Percentiles rank a stretch among this genome's conserved stretches.
phyloP scores from a whole-genome alignment of 23 red algal genomes.

The Gracilaria gracilis region DNA sequence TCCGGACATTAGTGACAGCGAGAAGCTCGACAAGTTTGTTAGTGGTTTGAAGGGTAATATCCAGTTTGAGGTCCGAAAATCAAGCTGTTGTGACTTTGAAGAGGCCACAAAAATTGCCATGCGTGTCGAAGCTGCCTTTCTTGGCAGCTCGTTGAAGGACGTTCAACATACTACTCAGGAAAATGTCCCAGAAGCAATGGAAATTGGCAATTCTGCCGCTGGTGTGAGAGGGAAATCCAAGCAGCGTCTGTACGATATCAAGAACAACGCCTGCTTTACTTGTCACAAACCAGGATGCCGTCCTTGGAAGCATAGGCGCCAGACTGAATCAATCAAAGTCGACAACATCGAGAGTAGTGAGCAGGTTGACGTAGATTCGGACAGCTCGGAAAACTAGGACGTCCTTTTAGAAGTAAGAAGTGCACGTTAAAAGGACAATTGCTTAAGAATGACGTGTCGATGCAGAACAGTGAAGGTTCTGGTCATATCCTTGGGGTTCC shows the following conservation, averaged over 20 bases:
- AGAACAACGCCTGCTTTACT: constrained; percentile 39
- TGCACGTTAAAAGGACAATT: constrained; percentile 40
- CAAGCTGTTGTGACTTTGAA: background rate
- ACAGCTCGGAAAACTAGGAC: constrained; percentile 1
- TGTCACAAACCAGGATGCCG: constrained; percentile 39
- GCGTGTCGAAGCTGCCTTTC: background rate
- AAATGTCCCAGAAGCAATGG: too few relatives aligned
- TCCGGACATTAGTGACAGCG: background rate
- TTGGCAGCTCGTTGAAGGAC: background rate
- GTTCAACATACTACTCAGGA: too few relatives aligned
- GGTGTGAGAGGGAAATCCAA: background rate
- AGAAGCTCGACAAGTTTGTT: constrained; percentile 9
- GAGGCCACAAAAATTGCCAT: constrained; percentile 3
- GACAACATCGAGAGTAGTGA: background rate
- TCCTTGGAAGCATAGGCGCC: constrained; percentile 32
- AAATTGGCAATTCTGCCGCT: too few relatives aligned
- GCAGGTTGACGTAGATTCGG: background rate
- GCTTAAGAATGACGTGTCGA: constrained; percentile 5
- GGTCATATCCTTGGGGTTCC: background rate
- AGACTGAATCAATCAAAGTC: background rate
- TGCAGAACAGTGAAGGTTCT: constrained; percentile 17
- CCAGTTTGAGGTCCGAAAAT: background rate
- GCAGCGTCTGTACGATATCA: constrained; percentile 23
- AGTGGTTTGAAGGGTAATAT: background rate
- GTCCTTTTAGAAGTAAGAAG: constrained; percentile 58